Base-by-base conservation (phyloP, 2,329 filamentous ascomycete species). In the Myriosclerotinia curreyana region DNA sequence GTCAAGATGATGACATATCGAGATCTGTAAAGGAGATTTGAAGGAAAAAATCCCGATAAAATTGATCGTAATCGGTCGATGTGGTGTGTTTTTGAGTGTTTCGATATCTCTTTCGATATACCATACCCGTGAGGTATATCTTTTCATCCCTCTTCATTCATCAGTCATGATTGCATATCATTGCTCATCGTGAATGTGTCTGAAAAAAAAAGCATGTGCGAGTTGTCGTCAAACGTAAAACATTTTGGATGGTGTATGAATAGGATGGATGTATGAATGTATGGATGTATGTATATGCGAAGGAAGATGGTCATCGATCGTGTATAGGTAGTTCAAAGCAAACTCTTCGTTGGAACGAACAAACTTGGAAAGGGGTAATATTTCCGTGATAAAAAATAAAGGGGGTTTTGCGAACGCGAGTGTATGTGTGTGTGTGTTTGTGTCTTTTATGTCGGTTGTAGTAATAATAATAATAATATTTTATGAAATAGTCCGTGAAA, bases 401-500 rank as follows among this genome's bases (percentile, higher is more conserved):
- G 25, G 22, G 22, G 22, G 36, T 28, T 28, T 36, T 38, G 31
- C n/a, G 58, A 22, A 36, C 46, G 59, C 14, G 40, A 36, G 8
- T 53, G 49, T 61, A 38, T 61, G 20, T 59, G n/a, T 59, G 17
- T 50, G 38, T 22, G 34, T 25, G 48, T 56, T 22, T 38, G 48
- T 42, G n/a, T 63, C 28, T 49, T 59, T 15, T 20, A 40, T 31
- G 44, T 50, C 48, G 48, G 50, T 28, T 25, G 15, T 40, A 38
- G 44, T 50, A 28, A 22, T 38, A 50, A 56, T 4, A 49, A 58
- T 31, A 31, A 59, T 54, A 46, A 62, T 50, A 59, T 50, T 59
- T 59, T n/a, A 64, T 64, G 61, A 64, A 64, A 64, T 59, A 42
- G 34, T 64, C 59, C 61, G 61, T 64, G 61, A 59, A 59, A 64